Base-by-base conservation (phyloP, 495 filamentous ascomycete genomes). In the Tuber calosporum region DNA sequence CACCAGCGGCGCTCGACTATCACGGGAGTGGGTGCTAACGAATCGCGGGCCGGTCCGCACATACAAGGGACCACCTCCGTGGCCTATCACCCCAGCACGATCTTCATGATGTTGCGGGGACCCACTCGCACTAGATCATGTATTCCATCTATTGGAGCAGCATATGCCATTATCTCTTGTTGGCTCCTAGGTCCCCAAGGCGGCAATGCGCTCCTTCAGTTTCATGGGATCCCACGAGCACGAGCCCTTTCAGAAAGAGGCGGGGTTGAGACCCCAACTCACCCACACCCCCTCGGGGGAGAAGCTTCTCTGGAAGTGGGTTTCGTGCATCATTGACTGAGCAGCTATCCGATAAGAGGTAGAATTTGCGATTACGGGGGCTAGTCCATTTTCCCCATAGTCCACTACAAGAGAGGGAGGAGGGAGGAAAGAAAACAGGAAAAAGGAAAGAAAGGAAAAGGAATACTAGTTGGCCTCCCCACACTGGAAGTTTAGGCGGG, bases 1-100 rank as follows among this genome's bases (percentile, higher is more conserved):
- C 53, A 11, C n/a, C n/a, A 6, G 26, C 1, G 34, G 53, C 34
- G 53, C 13, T 62, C 53, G 11, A 62, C 11, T 17, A 34, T 62
- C 53, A 13, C 53, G 26, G 53, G 26, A 34, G 9, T 13, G 53
- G 26, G 11, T 19, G 53, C 34, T 62, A 34, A 62, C 26, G 53
- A 62, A 62, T 62, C 53, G 53, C 53, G 53, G 53, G 26, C 53
- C 53, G 53, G 53, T n/a, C 53, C 53, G 53, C 53, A 62, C 53
- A 62, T 34, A 30, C 53, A 11, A 13, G 26, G 26, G 3, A 62
- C 53, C 53, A 13, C 53, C 53, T 62, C 26, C 11, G 26, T 34
- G 13, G 13, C n/a, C 53, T 62, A 4, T 62, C 17, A 0, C 4
- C n/a, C 5, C 2, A 30, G 53, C 13, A 62, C 53, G 53, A 34